Base-by-base conservation (phyloP, 2,329 filamentous ascomycete species). In the Elsinoe australis region DNA sequence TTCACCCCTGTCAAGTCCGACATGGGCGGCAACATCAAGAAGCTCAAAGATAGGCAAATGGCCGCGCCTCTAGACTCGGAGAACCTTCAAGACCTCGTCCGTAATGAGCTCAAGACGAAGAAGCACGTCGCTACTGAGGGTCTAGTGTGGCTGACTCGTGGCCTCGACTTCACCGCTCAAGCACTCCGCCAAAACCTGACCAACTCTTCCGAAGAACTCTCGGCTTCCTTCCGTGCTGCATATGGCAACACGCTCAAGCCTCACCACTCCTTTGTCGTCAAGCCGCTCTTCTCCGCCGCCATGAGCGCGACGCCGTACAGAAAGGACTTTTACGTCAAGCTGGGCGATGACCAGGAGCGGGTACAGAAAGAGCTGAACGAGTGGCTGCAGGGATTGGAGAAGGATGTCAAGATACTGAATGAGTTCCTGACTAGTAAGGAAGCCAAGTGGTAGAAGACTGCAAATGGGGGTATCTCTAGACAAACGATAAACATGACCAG, bases 281-380 rank as follows among this genome's bases (percentile, higher is more conserved):
- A 94, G 76, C 87, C 87, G 52, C 76, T 95, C 63, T 96, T 96
- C 77, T 85, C 77, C 59, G 84, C 88, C 53, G 90, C 90, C 65
- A 95, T 98, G 88, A 79, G 79, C 58, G 89, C 88, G 14, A 90
- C 85, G 57, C 92, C 92, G 1, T 95, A 95, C 75, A 80, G 90
- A 58, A 87, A 86, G 65, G 86, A 90, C 68, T 96, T 98, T 65
- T 96, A 95, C 66, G 69, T 69, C 55, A 95, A 95, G 78, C 74
- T 98, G 34, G 88, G 85, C 29, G 71, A 73, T 15, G 78, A 86
- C 61, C 67, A 76, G 31, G 61, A 60, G 9, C 78, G 82, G 67
- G 82, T 92, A 41, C 59, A 73, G 44, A 62, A 68, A 49, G 79
- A 85, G 61, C 67, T 95, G 59, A 69, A 74, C 57, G 69, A 71